Conservation (phyloP, 768 basidiomycete genomes). For the Mycena chlorophos region DNA sequence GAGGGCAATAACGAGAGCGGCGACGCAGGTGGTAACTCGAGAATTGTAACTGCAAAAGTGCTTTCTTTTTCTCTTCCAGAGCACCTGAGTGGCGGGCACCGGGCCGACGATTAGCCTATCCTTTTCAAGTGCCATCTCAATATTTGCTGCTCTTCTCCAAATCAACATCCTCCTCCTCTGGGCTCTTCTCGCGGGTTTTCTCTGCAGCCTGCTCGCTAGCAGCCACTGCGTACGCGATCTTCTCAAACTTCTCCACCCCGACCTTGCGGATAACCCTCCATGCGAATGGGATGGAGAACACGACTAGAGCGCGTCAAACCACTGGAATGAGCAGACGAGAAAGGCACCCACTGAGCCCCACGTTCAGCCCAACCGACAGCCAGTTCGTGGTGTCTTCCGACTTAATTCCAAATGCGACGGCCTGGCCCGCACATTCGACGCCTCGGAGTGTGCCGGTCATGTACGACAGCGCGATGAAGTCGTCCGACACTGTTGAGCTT, state of each 20-base stretch:
- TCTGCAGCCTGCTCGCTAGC: no score
- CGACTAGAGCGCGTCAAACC: constrained; percentile 21
- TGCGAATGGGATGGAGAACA: constrained; percentile 33
- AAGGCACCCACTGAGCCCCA: constrained; percentile 32
- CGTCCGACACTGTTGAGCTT: constrained; percentile 30
- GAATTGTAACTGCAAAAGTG: no score
- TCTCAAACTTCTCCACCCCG: constrained; percentile 30
- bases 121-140: no score
- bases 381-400: constrained; percentile 34
- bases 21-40: no score
- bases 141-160: constrained; percentile 12
- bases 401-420: constrained; percentile 36
- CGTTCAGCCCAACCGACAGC: constrained; percentile 35
- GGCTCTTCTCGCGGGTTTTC: constrained; percentile 7
- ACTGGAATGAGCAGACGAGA: not conserved
- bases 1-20: no score
- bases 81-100: no score
- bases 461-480: constrained; percentile 34
- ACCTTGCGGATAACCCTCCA: constrained; percentile 34
- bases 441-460: constrained; percentile 37
- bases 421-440: constrained; percentile 35
- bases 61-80: no score
- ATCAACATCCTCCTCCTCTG: constrained; percentile 6
- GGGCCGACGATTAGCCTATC: no score
- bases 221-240: constrained; percentile 23